Evolutionary conservation across 73 alveolate species (phyloP).

Genomic region (Paramecium sonneborni): DNA sequence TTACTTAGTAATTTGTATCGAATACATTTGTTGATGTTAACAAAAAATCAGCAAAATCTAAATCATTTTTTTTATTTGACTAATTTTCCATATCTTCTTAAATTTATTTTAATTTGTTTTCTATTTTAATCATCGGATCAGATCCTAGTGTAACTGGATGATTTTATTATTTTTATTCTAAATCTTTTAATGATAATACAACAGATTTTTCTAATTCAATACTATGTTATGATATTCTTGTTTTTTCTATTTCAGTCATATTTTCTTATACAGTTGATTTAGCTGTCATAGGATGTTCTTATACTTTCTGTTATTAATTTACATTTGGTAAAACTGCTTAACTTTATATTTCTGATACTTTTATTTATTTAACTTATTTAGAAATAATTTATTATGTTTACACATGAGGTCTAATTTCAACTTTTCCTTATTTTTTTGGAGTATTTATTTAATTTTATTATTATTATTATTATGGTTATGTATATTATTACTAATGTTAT

Average conservation of each 20-base stretch:
- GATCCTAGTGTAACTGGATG: not conserved
- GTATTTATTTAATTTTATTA: not conserved
- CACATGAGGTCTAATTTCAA: not conserved
- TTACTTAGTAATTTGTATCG: not conserved
- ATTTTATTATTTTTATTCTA: not conserved
- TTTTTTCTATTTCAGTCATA: not conserved
- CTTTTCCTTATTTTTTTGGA: not conserved
- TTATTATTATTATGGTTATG: not conserved
- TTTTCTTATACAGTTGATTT: not conserved
- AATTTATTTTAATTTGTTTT: not conserved
- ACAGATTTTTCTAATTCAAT: not conserved
- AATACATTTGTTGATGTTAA: not conserved
- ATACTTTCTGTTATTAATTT: not conserved
- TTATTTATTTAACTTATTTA: not conserved
- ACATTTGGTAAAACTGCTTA: not conserved
- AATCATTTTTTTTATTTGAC: not conserved
- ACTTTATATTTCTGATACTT: not conserved
- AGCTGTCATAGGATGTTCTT: not conserved
- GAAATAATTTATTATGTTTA: not conserved
- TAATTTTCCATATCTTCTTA: not conserved
- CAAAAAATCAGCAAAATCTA: not conserved
- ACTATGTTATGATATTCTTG: not conserved
- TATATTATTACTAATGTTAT: not conserved
- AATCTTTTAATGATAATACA: not conserved
- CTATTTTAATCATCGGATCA: not conserved